Percentiles rank a stretch among this genome's conserved stretches.
Evolutionary conservation across 2,329 filamentous ascomycete genomes (phyloP).

Genomic region (Microdochium bolleyi): DNA sequence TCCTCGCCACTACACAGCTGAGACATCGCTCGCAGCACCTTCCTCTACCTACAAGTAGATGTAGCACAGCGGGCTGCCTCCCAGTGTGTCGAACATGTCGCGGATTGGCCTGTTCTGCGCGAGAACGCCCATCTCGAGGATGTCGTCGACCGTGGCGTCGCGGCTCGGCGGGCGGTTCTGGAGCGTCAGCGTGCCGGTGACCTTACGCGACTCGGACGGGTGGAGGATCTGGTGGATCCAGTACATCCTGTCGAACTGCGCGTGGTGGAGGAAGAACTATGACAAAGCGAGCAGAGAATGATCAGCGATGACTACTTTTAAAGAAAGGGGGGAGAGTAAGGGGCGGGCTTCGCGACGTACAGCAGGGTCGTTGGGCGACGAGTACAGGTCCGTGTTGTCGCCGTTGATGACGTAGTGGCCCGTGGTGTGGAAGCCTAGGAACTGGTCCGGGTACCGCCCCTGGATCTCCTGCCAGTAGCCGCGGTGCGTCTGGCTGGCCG

Average conservation of each 20-base stretch:
- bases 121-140: slow-evolving; percentile 5
- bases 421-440: slow-evolving; percentile 25
- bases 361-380: slow-evolving; percentile 19
- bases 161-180: slow-evolving; percentile 7
- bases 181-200: slow-evolving; percentile 11
- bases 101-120: slow-evolving; percentile 1
- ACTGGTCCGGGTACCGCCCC: slow-evolving; percentile 13
- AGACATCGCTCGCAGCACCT: too few relatives aligned
- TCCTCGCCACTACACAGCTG: too few relatives aligned
- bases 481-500: slow-evolving; percentile 13
- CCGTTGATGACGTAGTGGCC: slow-evolving; percentile 30
- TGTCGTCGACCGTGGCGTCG: slow-evolving; percentile 9
- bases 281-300: too few relatives aligned
- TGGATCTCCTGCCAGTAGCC: slow-evolving; percentile 27
- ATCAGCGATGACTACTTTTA: too few relatives aligned
- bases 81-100: slow-evolving; percentile 6
- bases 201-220: slow-evolving; percentile 4
- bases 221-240: slow-evolving; percentile 9
- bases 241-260: slow-evolving; percentile 1
- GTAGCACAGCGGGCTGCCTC: slow-evolving; percentile 8
- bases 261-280: slow-evolving; percentile 9
- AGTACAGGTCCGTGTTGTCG: slow-evolving; percentile 23
- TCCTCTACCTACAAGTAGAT: slow-evolving; percentile 4
- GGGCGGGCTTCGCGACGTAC: slow-evolving; percentile 3
- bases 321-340: too few relatives aligned